These are phyloP conservation scores for Jacaranda mimosifolia DNA, from an alignment of 257 asterid species.

Conservation along the genomic window DNA sequence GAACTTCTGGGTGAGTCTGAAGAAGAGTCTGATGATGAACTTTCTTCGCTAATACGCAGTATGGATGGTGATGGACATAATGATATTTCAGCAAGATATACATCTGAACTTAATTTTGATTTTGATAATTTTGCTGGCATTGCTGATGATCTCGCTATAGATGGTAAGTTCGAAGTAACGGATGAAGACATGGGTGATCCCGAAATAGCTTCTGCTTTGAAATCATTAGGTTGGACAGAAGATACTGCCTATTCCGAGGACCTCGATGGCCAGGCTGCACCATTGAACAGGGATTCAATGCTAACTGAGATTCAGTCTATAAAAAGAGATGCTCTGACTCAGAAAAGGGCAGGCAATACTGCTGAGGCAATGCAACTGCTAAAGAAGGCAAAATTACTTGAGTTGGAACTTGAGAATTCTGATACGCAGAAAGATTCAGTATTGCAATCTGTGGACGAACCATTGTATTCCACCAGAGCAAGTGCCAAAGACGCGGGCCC, in stretches of 20 bases:
- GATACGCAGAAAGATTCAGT: slow-evolving; percentile 22
- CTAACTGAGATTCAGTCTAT: slow-evolving; percentile 67
- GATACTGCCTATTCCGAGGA: slow-evolving; percentile 51
- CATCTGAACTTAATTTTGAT: slow-evolving; percentile 56
- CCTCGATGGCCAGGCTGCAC: slow-evolving; percentile 29
- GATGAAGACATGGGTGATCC: slow-evolving; percentile 90
- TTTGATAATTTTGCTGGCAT: slow-evolving; percentile 53
- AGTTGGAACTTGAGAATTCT: slow-evolving; percentile 58
- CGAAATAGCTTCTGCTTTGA: slow-evolving; percentile 79
- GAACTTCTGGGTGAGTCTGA: slow-evolving; percentile 83
- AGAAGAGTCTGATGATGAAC: slow-evolving; percentile 93
- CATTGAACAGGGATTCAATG: slow-evolving; percentile 49
- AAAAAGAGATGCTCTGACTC: slow-evolving; percentile 72
- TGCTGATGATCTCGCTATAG: slow-evolving; percentile 60
- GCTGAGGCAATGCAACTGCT: slow-evolving; percentile 71
- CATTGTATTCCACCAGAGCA: too few species aligned
- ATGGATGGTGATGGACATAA: slow-evolving; percentile 64
- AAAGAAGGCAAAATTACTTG: slow-evolving; percentile 77
- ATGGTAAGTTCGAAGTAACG: slow-evolving; percentile 73
- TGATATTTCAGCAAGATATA: slow-evolving; percentile 47
- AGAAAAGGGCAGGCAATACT: slow-evolving; percentile 79
- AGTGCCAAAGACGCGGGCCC: slow-evolving; percentile 39
- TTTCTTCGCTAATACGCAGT: slow-evolving; percentile 67
- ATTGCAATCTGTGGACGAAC: too few species aligned
- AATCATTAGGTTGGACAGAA: slow-evolving; percentile 91